These are phyloP conservation scores for Protomyces lactucae-debilis DNA, from an alignment of 1,139 yeast species.

Conservation along the genomic window DNA sequence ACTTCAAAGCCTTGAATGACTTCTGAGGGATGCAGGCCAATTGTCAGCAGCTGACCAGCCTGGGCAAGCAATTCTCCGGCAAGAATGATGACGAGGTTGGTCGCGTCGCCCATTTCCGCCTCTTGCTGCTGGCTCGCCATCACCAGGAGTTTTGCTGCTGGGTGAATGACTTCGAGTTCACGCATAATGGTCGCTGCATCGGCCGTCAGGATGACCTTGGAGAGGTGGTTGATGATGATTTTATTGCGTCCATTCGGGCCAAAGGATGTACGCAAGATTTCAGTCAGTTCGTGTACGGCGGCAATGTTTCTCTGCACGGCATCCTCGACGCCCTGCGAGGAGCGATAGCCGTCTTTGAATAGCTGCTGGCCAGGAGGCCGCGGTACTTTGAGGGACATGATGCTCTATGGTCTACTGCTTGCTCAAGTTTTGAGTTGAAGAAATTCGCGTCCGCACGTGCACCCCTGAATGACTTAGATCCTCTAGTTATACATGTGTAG, in stretches of 20 bases:
- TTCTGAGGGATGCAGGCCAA: slow-evolving; percentile 86
- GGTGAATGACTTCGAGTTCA: slow-evolving; percentile 92
- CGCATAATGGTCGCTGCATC: slow-evolving; percentile 96
- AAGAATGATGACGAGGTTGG: slow-evolving; percentile 63
- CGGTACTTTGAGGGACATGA: slow-evolving; percentile 85
- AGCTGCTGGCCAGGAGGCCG: slow-evolving; percentile 89
- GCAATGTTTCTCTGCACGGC: slow-evolving; percentile 87
- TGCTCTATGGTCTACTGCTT: background rate
- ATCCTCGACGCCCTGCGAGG: slow-evolving; percentile 85
- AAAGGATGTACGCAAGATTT: slow-evolving; percentile 86
- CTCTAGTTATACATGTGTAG: too few relatives aligned
- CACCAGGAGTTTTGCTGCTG: slow-evolving; percentile 90
- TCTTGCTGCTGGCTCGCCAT: slow-evolving; percentile 98
- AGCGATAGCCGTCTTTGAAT: slow-evolving; percentile 93
- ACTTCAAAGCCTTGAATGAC: slow-evolving; percentile 82
- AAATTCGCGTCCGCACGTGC: background rate
- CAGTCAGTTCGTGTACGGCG: slow-evolving; percentile 89
- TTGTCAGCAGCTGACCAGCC: slow-evolving; percentile 73
- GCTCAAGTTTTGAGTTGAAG: background rate
- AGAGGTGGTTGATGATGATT: slow-evolving; percentile 50
- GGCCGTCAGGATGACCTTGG: slow-evolving; percentile 81
- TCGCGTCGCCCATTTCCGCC: slow-evolving; percentile 75
- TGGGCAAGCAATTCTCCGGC: slow-evolving; percentile 89
- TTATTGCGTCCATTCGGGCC: slow-evolving; percentile 98
- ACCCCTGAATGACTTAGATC: background rate